A percentile compares a stretch with the other conserved stretches of the same genome.
Evolutionary conservation across 176 grass and related monocot genomes (phyloP).

Genomic region (Aegilops bicornis): DNA sequence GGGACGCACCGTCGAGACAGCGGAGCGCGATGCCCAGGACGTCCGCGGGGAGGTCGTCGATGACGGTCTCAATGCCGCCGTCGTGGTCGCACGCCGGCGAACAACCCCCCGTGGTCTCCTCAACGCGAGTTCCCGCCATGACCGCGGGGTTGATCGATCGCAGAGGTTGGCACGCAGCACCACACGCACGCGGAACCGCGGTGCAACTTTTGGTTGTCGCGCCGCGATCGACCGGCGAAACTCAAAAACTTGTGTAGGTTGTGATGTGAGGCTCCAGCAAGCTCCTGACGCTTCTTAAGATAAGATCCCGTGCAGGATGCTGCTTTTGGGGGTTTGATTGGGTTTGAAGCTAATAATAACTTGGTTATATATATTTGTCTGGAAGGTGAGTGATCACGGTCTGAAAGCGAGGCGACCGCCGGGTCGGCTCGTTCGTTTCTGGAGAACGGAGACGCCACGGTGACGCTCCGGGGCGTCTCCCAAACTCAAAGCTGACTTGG

Average conservation of each 20-base stretch:
- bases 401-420: background rate
- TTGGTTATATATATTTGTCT: background rate
- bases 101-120: background rate
- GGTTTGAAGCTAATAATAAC: background rate
- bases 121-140: background rate
- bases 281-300: background rate
- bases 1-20: constrained; percentile 54
- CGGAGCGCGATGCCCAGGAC: constrained; percentile 45
- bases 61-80: background rate
- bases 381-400: constrained; percentile 20
- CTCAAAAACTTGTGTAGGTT: background rate
- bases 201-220: background rate
- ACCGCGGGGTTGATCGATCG: background rate
- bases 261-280: background rate
- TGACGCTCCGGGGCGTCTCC: background rate
- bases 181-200: background rate
- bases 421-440: background rate
- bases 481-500: background rate
- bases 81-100: background rate
- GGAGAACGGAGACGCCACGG: background rate
- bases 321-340: background rate
- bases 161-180: too few species aligned
- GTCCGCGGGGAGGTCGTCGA: constrained; percentile 69
- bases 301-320: background rate
- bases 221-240: background rate